A percentile compares a stretch with the other conserved stretches of the same genome.
Evolutionary conservation across 2,329 filamentous ascomycete species (phyloP).

Genomic region (Cercospora sp.): DNA sequence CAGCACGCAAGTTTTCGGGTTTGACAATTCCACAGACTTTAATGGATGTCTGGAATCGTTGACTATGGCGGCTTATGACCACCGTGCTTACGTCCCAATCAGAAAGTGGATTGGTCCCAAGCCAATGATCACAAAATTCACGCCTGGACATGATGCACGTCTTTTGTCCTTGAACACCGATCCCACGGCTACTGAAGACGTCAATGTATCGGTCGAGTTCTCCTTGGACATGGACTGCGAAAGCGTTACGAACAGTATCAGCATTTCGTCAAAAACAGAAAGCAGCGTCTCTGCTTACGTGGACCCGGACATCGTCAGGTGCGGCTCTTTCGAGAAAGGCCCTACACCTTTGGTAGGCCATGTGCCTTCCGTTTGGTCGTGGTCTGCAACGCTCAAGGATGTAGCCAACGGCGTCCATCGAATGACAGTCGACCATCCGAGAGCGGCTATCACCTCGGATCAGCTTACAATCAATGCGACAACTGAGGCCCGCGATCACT

Average conservation of each 20-base stretch:
- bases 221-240: slow-evolving; percentile 61
- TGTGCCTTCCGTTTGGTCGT: slow-evolving; percentile 56
- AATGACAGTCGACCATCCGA: slow-evolving; percentile 57
- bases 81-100: slow-evolving; percentile 58
- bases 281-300: slow-evolving; percentile 47
- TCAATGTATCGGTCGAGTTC: slow-evolving; percentile 57
- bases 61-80: slow-evolving; percentile 56
- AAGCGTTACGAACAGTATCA: slow-evolving; percentile 51
- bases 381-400: slow-evolving; percentile 53
- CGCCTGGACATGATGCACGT: slow-evolving; percentile 60
- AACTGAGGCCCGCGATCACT: slow-evolving; percentile 57
- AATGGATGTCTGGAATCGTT: slow-evolving; percentile 58
- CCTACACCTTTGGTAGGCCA: slow-evolving; percentile 41
- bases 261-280: slow-evolving; percentile 54
- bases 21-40: slow-evolving; percentile 46
- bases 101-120: slow-evolving; percentile 50
- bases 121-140: slow-evolving; percentile 60
- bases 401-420: slow-evolving; percentile 62
- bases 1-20: slow-evolving; percentile 31
- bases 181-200: slow-evolving; percentile 32
- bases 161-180: slow-evolving; percentile 53
- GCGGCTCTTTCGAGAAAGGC: slow-evolving; percentile 34
- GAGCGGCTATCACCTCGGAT: slow-evolving; percentile 37
- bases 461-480: slow-evolving; percentile 39
- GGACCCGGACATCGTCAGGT: slow-evolving; percentile 47